Conservation (phyloP, 164 flowering plant species). For the Amborella trichopoda region DNA sequence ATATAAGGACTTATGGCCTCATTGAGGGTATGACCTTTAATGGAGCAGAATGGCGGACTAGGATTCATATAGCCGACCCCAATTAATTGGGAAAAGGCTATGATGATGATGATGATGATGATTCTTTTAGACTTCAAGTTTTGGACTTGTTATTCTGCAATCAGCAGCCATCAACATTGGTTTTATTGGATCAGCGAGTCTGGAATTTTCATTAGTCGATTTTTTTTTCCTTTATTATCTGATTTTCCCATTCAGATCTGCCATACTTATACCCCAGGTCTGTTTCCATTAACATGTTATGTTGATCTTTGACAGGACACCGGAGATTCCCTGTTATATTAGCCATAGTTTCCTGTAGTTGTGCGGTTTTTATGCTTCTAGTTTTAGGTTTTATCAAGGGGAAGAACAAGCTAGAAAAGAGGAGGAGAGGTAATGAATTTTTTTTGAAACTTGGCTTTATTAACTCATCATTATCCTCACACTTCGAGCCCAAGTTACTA, state of each 20-base stretch:
- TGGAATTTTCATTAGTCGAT: background rate
- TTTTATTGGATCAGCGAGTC: background rate
- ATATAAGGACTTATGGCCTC: too few species aligned
- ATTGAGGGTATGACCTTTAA: too few species aligned
- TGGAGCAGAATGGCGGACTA: too few species aligned
- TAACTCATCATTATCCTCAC: background rate
- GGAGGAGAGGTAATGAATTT: conserved; percentile 31
- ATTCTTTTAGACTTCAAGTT: too few species aligned
- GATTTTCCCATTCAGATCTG: background rate
- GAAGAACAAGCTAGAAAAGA: conserved; percentile 23
- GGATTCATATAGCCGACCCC: too few species aligned
- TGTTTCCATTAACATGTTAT: conserved; percentile 1
- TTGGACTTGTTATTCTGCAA: background rate
- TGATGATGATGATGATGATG: too few species aligned
- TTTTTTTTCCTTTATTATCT: background rate
- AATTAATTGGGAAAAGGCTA: too few species aligned
- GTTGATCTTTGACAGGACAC: conserved; percentile 23
- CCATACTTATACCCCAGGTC: background rate
- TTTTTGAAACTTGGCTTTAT: background rate
- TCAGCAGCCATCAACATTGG: background rate
- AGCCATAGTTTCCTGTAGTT: conserved; percentile 24
- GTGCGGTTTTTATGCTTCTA: conserved; percentile 26
- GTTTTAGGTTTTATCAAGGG: conserved; percentile 21
- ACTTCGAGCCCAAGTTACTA: background rate
- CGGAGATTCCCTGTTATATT: conserved; percentile 26